These are phyloP conservation scores for Solanum boliviense DNA, from an alignment of 257 asterid species.

Conservation along the genomic window DNA sequence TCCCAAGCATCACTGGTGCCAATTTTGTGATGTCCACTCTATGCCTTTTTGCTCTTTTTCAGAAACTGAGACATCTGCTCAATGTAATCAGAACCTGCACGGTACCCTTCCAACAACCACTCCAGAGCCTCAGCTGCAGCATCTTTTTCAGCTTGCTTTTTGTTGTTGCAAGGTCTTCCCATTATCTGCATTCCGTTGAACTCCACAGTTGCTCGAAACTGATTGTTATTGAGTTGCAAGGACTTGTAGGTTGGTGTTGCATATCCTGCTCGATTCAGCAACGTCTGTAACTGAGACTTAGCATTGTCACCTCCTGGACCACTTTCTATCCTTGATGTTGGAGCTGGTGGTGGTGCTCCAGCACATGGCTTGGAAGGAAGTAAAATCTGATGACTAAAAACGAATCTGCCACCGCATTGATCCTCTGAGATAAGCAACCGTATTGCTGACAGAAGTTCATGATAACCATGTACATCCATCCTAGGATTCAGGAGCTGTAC, in stretches of 20 bases:
- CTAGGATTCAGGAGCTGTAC: conserved; percentile 72
- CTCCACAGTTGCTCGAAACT: conserved; percentile 57
- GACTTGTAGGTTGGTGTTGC: conserved; percentile 61
- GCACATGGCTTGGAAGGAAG: conserved; percentile 23
- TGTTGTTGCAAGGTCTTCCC: conserved; percentile 76
- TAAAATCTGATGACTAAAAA: conserved; percentile 42
- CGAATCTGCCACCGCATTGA: conserved; percentile 57
- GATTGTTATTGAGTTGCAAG: conserved; percentile 42
- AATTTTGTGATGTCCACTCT: neutral
- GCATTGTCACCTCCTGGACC: conserved; percentile 95
- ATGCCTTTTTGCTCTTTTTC: conserved; percentile 77
- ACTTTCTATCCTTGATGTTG: conserved; percentile 29
- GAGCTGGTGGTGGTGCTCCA: conserved; percentile 20
- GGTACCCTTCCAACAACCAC: conserved; percentile 58
- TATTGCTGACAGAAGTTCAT: conserved; percentile 63
- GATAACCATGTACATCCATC: conserved; percentile 59
- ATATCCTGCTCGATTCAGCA: conserved; percentile 82
- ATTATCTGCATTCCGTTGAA: conserved; percentile 59
- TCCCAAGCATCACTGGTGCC: neutral
- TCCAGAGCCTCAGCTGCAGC: conserved; percentile 91
- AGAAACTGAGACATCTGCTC: conserved; percentile 62
- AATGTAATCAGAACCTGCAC: conserved; percentile 26
- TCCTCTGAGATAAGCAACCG: conserved; percentile 72
- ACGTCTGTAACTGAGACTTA: conserved; percentile 79
- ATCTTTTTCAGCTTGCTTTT: conserved; percentile 90